A percentile compares a stretch with the other conserved stretches of the same genome.
phyloP scores from a whole-genome alignment of 2,329 filamentous ascomycete species.

The Curvularia sp. region DNA sequence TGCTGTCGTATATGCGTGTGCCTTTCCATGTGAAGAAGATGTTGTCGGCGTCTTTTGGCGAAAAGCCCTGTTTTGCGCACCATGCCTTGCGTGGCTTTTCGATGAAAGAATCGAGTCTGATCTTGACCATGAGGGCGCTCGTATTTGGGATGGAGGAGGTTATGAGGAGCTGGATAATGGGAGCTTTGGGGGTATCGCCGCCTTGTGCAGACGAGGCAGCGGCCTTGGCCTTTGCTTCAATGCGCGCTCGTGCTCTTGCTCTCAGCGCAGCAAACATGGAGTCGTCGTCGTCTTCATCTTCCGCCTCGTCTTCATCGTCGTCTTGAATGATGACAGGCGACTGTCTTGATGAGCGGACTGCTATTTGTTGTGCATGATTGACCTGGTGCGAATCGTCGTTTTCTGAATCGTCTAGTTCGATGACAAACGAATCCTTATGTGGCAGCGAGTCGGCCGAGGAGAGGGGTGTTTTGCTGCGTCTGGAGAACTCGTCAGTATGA shows the following conservation, averaged over 20 bases:
- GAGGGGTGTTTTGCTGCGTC: conserved; percentile 37
- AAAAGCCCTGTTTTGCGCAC: conserved; percentile 68
- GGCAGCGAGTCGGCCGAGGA: conserved; percentile 22
- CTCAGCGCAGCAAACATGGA: conserved; percentile 39
- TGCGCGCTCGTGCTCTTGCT: conserved; percentile 35
- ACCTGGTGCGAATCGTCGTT: conserved; percentile 20
- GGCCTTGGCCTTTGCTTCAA: conserved; percentile 28
- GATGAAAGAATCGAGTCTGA: conserved; percentile 72
- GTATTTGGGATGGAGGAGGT: conserved; percentile 70
- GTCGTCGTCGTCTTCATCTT: conserved; percentile 39
- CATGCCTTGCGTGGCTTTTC: conserved; percentile 73
- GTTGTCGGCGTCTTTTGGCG: conserved; percentile 57
- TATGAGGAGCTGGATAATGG: conserved; percentile 69
- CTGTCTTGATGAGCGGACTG: conserved; percentile 16
- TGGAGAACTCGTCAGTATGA: conserved; percentile 19
- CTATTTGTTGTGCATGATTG: conserved; percentile 11
- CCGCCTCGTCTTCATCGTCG: conserved; percentile 35
- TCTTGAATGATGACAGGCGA: conserved; percentile 11
- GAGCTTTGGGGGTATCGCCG: conserved; percentile 19
- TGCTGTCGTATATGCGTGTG: conserved; percentile 75
- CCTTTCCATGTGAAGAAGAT: conserved; percentile 83
- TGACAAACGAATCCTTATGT: conserved; percentile 26
- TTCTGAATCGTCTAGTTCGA: conserved; percentile 38
- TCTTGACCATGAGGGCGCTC: conserved; percentile 67
- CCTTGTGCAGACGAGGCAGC: conserved; percentile 8